Evolutionary conservation across 2,329 filamentous ascomycete genomes (phyloP), one percentile per base, ranked within the genome.

Genomic region (Aureobasidium sp.): DNA sequence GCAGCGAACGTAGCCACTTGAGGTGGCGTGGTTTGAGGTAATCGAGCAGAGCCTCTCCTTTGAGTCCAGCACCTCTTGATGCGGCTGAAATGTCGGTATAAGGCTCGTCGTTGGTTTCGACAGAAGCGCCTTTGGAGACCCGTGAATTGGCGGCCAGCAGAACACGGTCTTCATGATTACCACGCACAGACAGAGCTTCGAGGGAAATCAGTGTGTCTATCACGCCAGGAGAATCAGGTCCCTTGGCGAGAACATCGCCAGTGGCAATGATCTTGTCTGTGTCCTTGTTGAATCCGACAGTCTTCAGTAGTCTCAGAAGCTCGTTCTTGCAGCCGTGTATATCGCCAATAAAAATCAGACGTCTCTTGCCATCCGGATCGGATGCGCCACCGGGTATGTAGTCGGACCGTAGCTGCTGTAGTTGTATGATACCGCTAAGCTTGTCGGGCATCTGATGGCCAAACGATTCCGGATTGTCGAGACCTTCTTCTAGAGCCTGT

Each of bases 101-200:
- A 22, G 52, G 15, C 22, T 62, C 64, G 45, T 53, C 63, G 5
- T 45, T 24, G 17, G 42, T 29, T 9, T 64, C 56, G 29, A 62
- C 52, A 29, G 62, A 40, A 22, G 63, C 50, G 17, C 42, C 42
- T 37, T 49, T 47, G 27, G 59, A 48, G n/a, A 48, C 12, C 1
- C 50, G 31, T 14, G 50, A 59, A 37, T 69, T 66, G 1, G 70
- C 69, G 3, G 66, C 62, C 9, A 87, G 80, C n/a, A 97, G 80
- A 22, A 97, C 80, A 24, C 86, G 82, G 72, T 97, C 92, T 72
- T 99, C 94, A 75, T 96, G 90, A 75, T 97, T 97, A 19, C 94
- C 94, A 56, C 93, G 86, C 9, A 97, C 91, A 65, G 85, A 90
- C 33, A 87, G 90, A 24, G 93, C 92, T 56, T 84, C 83, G 40